Evolutionary conservation across 2,329 filamentous ascomycete species (phyloP).

Genomic region (Pseudogymnoascus sp.): DNA sequence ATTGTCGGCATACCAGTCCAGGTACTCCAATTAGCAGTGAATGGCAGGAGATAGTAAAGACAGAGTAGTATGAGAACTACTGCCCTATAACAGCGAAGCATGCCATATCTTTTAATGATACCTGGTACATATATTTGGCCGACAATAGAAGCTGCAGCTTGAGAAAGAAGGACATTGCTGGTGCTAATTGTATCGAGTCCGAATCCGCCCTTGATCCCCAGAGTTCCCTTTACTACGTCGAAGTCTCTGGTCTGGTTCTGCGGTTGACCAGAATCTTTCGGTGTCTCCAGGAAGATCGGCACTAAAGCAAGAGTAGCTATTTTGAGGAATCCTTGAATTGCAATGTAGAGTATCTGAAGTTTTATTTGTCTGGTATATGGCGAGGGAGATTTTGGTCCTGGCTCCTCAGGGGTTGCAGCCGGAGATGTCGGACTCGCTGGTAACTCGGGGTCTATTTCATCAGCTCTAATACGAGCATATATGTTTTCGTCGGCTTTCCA

Average conservation of each 20-base stretch:
- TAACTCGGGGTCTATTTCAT: too few species aligned
- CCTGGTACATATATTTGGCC: background rate
- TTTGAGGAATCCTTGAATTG: background rate
- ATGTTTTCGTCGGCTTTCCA: background rate
- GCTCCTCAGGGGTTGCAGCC: too few species aligned
- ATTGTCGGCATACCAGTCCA: background rate
- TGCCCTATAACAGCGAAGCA: too few species aligned
- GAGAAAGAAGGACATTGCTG: conserved; percentile 1
- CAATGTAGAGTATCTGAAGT: background rate
- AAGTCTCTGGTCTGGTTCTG: background rate
- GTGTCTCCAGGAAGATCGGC: background rate
- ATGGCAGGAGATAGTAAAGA: background rate
- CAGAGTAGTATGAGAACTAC: background rate
- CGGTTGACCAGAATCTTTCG: too few species aligned
- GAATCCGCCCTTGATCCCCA: background rate
- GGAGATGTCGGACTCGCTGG: too few species aligned
- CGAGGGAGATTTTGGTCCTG: background rate
- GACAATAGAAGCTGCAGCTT: background rate
- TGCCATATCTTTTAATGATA: too few species aligned
- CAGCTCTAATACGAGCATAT: background rate
- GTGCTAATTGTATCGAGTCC: background rate
- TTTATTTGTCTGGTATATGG: background rate
- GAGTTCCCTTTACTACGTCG: background rate
- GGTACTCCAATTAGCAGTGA: background rate
- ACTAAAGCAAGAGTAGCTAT: background rate